phyloP scores from a whole-genome alignment of 768 basidiomycete genomes.

The Cyclocybe aegerita region DNA sequence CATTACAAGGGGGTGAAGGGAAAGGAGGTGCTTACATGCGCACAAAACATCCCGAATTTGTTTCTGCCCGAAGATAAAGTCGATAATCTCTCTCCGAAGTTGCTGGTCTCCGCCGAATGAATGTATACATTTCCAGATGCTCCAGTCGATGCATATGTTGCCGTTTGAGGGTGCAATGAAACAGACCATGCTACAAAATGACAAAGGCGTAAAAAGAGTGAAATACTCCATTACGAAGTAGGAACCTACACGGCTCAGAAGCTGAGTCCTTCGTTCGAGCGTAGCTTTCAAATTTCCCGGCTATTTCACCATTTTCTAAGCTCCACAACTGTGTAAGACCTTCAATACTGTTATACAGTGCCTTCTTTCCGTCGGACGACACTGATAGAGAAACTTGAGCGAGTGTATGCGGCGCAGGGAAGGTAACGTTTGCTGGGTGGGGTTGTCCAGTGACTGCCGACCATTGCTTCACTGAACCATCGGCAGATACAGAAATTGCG shows the following conservation, averaged over 20 bases:
- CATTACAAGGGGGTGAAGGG: background rate
- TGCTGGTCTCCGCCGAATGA: constrained; percentile 64
- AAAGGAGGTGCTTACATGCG: constrained; percentile 49
- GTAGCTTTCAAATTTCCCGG: constrained; percentile 75
- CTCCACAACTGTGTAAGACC: constrained; percentile 81
- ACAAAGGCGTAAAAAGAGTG: constrained; percentile 8
- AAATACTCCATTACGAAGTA: background rate
- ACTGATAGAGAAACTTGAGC: constrained; percentile 82
- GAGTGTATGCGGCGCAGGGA: constrained; percentile 76
- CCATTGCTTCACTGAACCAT: constrained; percentile 77
- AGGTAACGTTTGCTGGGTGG: constrained; percentile 42
- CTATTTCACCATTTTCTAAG: constrained; percentile 55
- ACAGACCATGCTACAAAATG: constrained; percentile 71
- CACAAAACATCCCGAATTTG: constrained; percentile 78
- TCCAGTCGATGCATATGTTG: constrained; percentile 74
- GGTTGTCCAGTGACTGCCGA: constrained; percentile 65
- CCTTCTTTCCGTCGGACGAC: constrained; percentile 60
- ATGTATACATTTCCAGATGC: constrained; percentile 70
- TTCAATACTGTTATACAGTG: constrained; percentile 81
- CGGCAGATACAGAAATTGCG: constrained; percentile 72
- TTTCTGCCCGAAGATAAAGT: constrained; percentile 64
- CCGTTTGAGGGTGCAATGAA: constrained; percentile 73
- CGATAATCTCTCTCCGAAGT: constrained; percentile 65
- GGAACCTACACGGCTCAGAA: constrained; percentile 64
- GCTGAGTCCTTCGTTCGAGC: constrained; percentile 48